phyloP scores from a whole-genome alignment of 495 filamentous ascomycete species.

The Pseudoneurospora amorphoporcata region DNA sequence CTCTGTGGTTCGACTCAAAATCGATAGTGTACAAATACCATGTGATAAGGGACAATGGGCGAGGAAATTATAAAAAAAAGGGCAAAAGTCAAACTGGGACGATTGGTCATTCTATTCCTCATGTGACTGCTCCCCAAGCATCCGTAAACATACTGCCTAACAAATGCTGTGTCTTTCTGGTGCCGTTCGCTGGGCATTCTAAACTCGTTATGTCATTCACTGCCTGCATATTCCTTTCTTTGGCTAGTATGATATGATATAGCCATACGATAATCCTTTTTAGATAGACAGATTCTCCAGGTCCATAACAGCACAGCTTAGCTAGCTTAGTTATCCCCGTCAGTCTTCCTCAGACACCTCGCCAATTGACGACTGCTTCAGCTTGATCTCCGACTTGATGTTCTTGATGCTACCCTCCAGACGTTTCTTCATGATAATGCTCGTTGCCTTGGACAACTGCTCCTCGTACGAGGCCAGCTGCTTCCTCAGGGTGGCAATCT shows the following conservation, averaged over 20 bases:
- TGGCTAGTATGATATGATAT: not conserved
- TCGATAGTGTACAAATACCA: not conserved
- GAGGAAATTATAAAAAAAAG: not conserved
- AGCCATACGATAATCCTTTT: not conserved
- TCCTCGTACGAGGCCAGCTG: conserved; percentile 27
- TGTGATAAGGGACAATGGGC: not conserved
- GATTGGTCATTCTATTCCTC: not conserved
- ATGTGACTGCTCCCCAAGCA: not conserved
- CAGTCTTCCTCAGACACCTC: conserved; percentile 34
- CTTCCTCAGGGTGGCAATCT: conserved; percentile 45
- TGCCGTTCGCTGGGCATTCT: not conserved
- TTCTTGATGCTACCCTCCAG: conserved; percentile 43
- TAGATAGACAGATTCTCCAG: not conserved
- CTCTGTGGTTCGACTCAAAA: not conserved
- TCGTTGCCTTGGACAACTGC: conserved; percentile 27
- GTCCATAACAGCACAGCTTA: not conserved
- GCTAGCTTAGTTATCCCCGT: not conserved
- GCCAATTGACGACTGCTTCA: conserved; percentile 47
- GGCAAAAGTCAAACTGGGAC: not conserved
- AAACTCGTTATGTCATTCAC: not conserved
- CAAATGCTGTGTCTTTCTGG: not conserved
- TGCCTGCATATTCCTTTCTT: not conserved
- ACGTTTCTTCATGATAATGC: conserved; percentile 42
- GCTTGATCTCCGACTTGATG: conserved; percentile 42
- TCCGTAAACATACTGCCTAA: not conserved